These are phyloP conservation scores for Parachlorella kessleri DNA, from an alignment of 139 green algal species.

Conservation along the genomic window DNA sequence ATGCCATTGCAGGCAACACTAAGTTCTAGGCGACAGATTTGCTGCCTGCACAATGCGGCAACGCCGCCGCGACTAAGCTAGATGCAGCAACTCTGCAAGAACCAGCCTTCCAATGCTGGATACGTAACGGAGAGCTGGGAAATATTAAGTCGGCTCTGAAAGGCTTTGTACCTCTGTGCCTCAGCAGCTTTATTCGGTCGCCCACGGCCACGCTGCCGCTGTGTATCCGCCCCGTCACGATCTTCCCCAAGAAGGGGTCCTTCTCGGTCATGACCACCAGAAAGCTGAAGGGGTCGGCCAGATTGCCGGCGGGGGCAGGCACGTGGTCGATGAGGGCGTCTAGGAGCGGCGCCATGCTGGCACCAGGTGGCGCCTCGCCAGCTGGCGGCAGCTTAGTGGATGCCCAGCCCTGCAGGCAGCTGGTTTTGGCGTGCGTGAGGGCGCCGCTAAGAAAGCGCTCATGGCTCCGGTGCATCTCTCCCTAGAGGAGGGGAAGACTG, in stretches of 20 bases:
- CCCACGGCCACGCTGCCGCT: constrained; percentile 64
- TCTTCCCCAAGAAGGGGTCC: constrained; percentile 79
- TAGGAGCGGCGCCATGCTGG: constrained; percentile 79
- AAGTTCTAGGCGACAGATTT: no score
- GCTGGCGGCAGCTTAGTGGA: constrained; percentile 30
- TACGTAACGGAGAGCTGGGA: no score
- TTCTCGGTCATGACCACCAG: constrained; percentile 85
- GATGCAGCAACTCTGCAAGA: no score
- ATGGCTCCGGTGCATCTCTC: no score
- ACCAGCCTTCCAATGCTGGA: no score
- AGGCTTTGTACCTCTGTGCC: constrained; percentile 31
- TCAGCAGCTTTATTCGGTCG: constrained; percentile 62
- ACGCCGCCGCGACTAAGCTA: no score
- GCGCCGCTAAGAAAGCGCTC: no score
- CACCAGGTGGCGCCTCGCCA: constrained; percentile 11
- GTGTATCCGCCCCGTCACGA: constrained; percentile 80
- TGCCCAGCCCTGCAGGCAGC: constrained; percentile 61
- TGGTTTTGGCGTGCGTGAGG: neutral
- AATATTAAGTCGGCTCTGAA: no score
- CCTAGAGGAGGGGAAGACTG: no score
- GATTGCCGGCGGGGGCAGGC: constrained; percentile 55
- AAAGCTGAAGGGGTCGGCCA: constrained; percentile 65
- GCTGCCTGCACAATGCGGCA: no score
- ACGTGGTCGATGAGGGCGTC: constrained; percentile 74
- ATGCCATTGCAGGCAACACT: no score